Conservation (phyloP, 1,139 yeast genomes). For the Wickerhamiella infanticola region DNA sequence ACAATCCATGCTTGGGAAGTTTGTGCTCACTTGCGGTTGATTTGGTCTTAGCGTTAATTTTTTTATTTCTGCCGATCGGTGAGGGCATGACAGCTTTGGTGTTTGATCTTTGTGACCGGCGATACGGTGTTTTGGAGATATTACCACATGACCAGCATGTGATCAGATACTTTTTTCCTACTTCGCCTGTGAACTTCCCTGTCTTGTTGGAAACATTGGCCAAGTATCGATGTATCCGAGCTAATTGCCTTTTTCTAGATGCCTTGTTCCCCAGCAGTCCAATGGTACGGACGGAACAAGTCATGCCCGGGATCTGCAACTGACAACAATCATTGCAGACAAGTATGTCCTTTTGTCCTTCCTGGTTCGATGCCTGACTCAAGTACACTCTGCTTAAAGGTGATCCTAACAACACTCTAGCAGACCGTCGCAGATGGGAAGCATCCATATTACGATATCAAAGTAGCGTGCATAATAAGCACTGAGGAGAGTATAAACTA, state of each 20-base stretch:
- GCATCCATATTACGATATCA: background rate
- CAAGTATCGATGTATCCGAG: background rate
- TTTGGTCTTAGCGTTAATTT: no score
- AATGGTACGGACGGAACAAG: conserved; percentile 9
- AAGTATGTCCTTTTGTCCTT: background rate
- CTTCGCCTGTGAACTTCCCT: background rate
- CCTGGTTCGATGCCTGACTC: conserved; percentile 7
- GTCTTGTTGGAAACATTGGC: background rate
- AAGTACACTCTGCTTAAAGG: conserved; percentile 9
- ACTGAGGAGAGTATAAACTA: background rate
- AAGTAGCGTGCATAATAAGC: background rate
- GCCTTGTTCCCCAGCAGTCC: conserved; percentile 3
- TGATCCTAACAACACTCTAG: conserved; percentile 7
- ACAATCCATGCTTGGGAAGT: background rate
- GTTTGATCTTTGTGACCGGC: background rate
- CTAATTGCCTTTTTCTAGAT: conserved; percentile 5
- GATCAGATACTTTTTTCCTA: conserved; percentile 4
- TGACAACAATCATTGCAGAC: conserved; percentile 14
- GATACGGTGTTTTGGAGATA: background rate
- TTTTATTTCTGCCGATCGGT: background rate
- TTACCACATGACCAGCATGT: conserved; percentile 4
- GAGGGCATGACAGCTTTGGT: background rate
- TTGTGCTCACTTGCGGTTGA: background rate
- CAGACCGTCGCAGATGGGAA: conserved; percentile 9
- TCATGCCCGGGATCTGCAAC: conserved; percentile 17